These are phyloP conservation scores for Mycena latifolia DNA, from an alignment of 768 basidiomycete species.

Conservation along the genomic window DNA sequence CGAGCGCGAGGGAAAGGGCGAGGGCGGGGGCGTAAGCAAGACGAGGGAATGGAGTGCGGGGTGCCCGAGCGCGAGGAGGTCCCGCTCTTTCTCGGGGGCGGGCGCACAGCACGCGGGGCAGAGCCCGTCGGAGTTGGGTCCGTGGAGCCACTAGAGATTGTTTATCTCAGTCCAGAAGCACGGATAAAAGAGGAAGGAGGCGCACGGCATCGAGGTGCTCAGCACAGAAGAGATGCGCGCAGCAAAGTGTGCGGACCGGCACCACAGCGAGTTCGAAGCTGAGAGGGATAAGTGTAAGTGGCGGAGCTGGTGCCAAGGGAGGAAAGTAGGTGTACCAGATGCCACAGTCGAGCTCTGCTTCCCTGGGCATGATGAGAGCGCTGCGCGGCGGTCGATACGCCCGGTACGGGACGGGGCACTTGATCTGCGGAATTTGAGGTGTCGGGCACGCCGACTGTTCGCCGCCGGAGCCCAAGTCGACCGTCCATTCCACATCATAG, in stretches of 20 bases:
- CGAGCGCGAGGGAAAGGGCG: too few relatives aligned
- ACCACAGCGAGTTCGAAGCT: slow-evolving; percentile 24
- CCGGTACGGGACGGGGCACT: neutral
- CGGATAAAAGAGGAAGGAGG: too few relatives aligned
- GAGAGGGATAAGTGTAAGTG: neutral
- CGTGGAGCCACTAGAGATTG: too few relatives aligned
- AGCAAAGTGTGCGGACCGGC: neutral
- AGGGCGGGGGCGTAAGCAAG: too few relatives aligned
- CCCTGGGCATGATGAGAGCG: too few relatives aligned
- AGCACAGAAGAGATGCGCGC: neutral
- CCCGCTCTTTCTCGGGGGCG: too few relatives aligned
- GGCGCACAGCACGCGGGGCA: too few relatives aligned
- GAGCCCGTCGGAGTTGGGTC: too few relatives aligned
- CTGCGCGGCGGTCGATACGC: neutral
- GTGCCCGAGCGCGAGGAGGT: too few relatives aligned
- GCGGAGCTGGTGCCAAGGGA: neutral
- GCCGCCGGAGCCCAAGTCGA: neutral
- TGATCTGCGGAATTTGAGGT: neutral
- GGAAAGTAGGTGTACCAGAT: neutral
- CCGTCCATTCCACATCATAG: neutral
- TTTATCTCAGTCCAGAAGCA: too few relatives aligned
- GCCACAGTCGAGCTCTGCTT: neutral
- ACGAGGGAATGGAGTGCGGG: too few relatives aligned
- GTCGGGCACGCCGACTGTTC: neutral
- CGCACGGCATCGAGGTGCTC: too few relatives aligned